Conservation (phyloP, 495 filamentous ascomycete species). For the Daldinia decipiens region DNA sequence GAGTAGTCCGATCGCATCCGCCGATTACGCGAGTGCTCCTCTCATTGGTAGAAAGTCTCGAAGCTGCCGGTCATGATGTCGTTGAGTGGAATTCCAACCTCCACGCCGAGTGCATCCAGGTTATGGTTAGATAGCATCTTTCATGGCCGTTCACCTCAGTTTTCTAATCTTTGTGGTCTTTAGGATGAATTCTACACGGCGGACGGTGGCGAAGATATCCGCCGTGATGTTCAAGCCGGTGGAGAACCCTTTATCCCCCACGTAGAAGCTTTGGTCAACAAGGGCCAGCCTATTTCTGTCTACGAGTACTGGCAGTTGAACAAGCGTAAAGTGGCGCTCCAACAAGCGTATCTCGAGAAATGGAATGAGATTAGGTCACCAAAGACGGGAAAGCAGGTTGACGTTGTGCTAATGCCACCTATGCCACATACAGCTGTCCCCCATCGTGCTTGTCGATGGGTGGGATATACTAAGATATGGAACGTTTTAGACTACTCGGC, state of each 20-base stretch:
- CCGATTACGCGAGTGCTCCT: constrained; percentile 78
- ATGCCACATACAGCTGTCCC: constrained; percentile 51
- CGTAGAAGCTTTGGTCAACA: constrained; percentile 51
- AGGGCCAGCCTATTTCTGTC: constrained; percentile 65
- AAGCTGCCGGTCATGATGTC: constrained; percentile 73
- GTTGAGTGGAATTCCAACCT: constrained; percentile 73
- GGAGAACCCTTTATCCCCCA: constrained; percentile 65
- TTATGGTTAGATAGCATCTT: constrained; percentile 53
- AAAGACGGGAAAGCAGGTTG: constrained; percentile 34
- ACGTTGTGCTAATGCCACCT: constrained; percentile 48
- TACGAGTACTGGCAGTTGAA: constrained; percentile 70
- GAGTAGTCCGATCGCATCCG: constrained; percentile 80
- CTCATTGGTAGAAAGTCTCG: constrained; percentile 68
- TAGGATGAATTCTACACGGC: constrained; percentile 62
- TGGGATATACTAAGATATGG: constrained; percentile 51
- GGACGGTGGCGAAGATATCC: constrained; percentile 66
- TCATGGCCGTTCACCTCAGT: background rate
- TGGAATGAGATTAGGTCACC: constrained; percentile 38
- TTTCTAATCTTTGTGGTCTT: constrained; percentile 3
- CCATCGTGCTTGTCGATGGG: constrained; percentile 43
- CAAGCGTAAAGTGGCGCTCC: constrained; percentile 35
- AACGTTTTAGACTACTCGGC: constrained; percentile 75
- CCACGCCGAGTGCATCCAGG: constrained; percentile 65
- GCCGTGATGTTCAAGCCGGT: constrained; percentile 58
- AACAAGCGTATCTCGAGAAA: constrained; percentile 43